Base-by-base conservation (phyloP, 345 rosid genomes). In the Arabis hirsuta region DNA sequence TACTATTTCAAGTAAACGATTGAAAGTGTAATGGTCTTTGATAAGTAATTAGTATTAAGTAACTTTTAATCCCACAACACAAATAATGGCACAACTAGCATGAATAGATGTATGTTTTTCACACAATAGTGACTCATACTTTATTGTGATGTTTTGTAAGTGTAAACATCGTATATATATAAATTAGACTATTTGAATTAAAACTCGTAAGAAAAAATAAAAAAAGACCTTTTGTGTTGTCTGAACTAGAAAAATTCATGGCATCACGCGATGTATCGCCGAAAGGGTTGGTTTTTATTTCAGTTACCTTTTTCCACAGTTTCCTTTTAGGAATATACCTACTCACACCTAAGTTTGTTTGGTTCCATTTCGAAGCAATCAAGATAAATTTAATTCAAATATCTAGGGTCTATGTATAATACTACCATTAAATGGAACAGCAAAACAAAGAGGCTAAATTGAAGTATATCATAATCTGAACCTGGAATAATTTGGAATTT, bases 211-310 rank as follows among this genome's bases (percentile, higher is more conserved):
- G 71, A 13, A 22, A 60, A 12, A 29, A 5, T 4, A 45, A 47
- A 51, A 63, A 12, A 45, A 20, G 24, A 22, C 24, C 52, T 55
- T 76, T 76, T 31, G 61, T 47, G 64, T n/a, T 47, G 69, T 76
- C 66, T 56, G 54, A 76, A 55, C 74, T 55, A 61, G 34, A 69
- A 69, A 76, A 10, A 47, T 62, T 75, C 79, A 76, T 14, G 71
- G 67, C 62, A 76, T 76, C 76, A 76, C 80, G 76, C 72, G 72
- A 76, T 71, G 6, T 54, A 48, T 63, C 36, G 80, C 80, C 80
- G 76, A 76, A 71, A 76, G 38, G 72, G 62, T 71, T 71, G 50
- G 71, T 29, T 55, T 36, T 62, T 38, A 12, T 69, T 42, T 41
- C 64, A 53, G 7, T 67, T 26, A 34, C 16, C 50, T 69, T 55